Evolutionary conservation across 2,329 filamentous ascomycete species (phyloP), one percentile per base, ranked within the genome.

Genomic region (Calycina marina): DNA sequence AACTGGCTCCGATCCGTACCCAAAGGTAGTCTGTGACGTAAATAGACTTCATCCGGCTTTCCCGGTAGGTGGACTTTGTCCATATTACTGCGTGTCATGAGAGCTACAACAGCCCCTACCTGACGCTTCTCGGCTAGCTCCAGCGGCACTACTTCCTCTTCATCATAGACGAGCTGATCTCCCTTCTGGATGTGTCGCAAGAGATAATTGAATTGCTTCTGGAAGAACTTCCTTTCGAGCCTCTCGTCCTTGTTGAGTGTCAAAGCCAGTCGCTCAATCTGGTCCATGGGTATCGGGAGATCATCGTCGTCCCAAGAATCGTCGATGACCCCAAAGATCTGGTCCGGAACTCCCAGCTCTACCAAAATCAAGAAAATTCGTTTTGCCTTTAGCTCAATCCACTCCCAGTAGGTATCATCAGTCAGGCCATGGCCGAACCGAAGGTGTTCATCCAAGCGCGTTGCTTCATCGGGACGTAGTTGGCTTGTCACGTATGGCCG

Each of bases 251-350:
- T 66, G 14, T 61, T 56, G 14, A 66, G 62, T 0, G 71, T 71
- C 26, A 83, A 58, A 17, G 65, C 62, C 12, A 84, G 63, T 28
- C 68, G 67, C 43, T 68, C 65, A 28, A 84, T 66, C 37, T 78
- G 69, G 31, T 79, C 72, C 32, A 69, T 58, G 4, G 72, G 61
- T 29, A 85, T 63, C 4, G 80, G 80, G 25, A 86, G 59, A 55
- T 86, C 79, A 32, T 72, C 66, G 47, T 86, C 80, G 43, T 80
- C 76, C 77, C 77, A 83, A 14, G 74, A 77, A 47, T 78, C 72
- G 53, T 85, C 78, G 36, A 84, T 72, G 32, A 81, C 62, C 25
- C 69, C 69, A 47, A 85, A 85, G 38, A 85, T 83, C 50, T 78
- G 75, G 44, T 80, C 75, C 1, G 78, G 69, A 8, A 78, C 63